Base-by-base conservation (phyloP, 2,329 filamentous ascomycete genomes). In the Fusarium aywerte region DNA sequence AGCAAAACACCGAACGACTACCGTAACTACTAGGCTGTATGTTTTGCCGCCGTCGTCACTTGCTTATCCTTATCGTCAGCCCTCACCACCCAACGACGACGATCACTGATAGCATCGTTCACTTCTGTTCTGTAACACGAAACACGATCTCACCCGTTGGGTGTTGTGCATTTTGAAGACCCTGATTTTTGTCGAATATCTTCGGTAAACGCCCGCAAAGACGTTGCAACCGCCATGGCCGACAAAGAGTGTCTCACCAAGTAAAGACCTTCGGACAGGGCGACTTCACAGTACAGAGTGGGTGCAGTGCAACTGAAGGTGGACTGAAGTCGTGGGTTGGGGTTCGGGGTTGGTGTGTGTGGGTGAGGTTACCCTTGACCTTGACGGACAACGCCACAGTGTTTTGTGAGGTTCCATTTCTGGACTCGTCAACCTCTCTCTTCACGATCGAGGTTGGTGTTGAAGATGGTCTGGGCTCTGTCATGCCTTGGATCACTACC, bases 31-130 rank as follows among this genome's bases (percentile, higher is more conserved):
- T 16, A 51, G 18, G 35, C 11, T 38, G 39, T 45, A 38, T 57
- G 35, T 31, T 67, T 69, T 69, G 66, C 66, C 66, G 62, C 66
- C 54, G 43, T 67, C 62, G 53, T 67, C 58, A 69, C 66, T 56
- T 48, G 42, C 29, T 52, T 33, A 52, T 52, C 39, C 20, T 44
- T 60, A 56, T 67, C 53, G 53, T 63, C 29, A 67, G 62, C 33
- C 32, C 58, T 45, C 38, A 40, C 27, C 21, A 33, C 42, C 20
- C 50, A 50, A 35, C n/a, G n/a, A 47, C 40, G 39, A 40, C 27
- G 58, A 67, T 69, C 66, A 20, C 35, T 31, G 33, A 38, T 65
- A 39, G 29, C 50, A 50, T 33, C 10, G 29, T 29, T 20, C 18
- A 21, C 15, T 42, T 54, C 20, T 32, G 31, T 52, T 43, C 48